Evolutionary conservation across 2,329 filamentous ascomycete species (phyloP), one percentile per base, ranked within the genome.

Genomic region (Dryadomyces quercus-mongolicae): DNA sequence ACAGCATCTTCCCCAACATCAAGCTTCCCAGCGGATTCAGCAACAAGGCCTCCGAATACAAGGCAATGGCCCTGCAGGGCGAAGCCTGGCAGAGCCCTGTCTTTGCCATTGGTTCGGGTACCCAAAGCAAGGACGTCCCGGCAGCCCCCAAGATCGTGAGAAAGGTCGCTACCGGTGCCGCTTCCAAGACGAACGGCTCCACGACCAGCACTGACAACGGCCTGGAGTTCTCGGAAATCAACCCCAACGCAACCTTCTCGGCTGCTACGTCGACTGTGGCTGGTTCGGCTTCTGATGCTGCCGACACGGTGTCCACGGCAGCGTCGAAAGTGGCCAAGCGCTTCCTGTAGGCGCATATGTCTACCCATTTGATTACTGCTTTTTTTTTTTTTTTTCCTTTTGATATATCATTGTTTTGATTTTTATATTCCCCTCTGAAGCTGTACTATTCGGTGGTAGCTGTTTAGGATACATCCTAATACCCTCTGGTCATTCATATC

Each of bases 31-130:
- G 87, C 36, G 91, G 90, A 54, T 92, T 96, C 67, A 93, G 87
- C 62, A 84, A 82, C 73, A 96, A 95, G 80, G 91, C 92, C 10
- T 94, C 88, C 22, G 89, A 95, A 70, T 97, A 94, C 78, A 88
- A 83, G 72, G 82, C 96, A 21, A 77, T 95, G 55, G 88, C 92
- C 9, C 76, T 75, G 61, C 89, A 93, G 80, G 93, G 93, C 52
- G 87, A 95, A 54, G 85, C 83, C 68, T 98, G 93, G 93, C 86
- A 95, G 75, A 94, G 87, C 57, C 89, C 92, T 10, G 82, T 98
- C 64, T 98, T 98, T 74, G 85, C 82, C 57, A 85, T 97, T 62
- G 92, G 93, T 49, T 78, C 73, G 46, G 90, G 91, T 12, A 74
- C 79, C 54, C 83, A 85, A 70, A 89, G 87, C 45, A 76, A 71